A percentile compares a stretch with the other conserved stretches of the same genome.
These are phyloP conservation scores for Tuber magnatum DNA, from an alignment of 495 filamentous ascomycete species.

Conservation along the genomic window DNA sequence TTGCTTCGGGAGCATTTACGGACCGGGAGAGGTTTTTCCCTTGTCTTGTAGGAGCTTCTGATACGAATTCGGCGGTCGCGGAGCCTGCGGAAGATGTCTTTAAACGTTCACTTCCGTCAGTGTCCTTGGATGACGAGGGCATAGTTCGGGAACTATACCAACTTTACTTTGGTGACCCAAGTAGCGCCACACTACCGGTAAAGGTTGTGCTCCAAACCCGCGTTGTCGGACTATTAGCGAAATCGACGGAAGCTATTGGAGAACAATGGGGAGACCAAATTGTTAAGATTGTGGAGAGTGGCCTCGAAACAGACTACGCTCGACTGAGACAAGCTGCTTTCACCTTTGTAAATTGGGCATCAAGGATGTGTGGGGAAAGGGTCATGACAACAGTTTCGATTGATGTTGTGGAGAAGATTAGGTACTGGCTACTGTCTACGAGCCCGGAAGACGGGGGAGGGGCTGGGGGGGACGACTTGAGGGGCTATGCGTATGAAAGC, in stretches of 20 bases:
- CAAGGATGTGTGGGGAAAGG: constrained; percentile 58
- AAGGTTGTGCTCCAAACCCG: constrained; percentile 66
- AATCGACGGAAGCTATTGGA: constrained; percentile 56
- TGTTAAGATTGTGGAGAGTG: constrained; percentile 61
- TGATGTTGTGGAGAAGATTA: constrained; percentile 62
- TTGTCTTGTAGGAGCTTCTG: constrained; percentile 70
- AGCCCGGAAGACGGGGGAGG: constrained; percentile 61
- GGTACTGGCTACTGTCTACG: constrained; percentile 49
- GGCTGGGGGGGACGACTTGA: constrained; percentile 43
- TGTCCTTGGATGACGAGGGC: constrained; percentile 62
- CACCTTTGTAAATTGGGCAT: constrained; percentile 79
- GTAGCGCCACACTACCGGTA: constrained; percentile 49
- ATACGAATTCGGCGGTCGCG: constrained; percentile 71
- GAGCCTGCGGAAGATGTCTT: constrained; percentile 75
- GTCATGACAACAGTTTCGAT: constrained; percentile 59
- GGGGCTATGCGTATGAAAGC: constrained; percentile 72
- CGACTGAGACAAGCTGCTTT: constrained; percentile 72
- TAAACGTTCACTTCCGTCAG: constrained; percentile 59
- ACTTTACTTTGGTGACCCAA: constrained; percentile 56
- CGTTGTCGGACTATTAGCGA: constrained; percentile 65
- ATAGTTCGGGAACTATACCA: constrained; percentile 59
- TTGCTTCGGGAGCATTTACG: constrained; percentile 75
- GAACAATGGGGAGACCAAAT: constrained; percentile 60
- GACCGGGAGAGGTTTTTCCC: constrained; percentile 76
- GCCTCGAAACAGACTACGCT: constrained; percentile 45